These are phyloP conservation scores for Salmacisia buchloeana DNA, from an alignment of 1,284 basidiomycete genomes.

Conservation along the genomic window DNA sequence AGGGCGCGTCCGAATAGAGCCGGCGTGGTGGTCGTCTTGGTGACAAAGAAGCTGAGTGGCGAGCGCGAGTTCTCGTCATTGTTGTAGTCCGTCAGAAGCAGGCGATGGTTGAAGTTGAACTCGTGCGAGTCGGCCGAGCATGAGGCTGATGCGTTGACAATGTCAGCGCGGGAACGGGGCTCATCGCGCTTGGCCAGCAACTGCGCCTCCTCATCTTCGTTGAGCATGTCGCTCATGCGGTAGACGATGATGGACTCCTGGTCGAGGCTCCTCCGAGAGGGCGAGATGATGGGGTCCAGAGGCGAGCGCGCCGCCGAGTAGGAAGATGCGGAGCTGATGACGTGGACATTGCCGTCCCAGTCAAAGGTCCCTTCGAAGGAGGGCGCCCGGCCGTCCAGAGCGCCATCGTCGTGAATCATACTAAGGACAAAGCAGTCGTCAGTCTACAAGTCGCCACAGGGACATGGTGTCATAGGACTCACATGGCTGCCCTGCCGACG, in stretches of 20 bases:
- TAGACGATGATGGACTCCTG: constrained; percentile 26
- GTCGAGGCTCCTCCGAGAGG: constrained; percentile 14
- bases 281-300: not conserved
- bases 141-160: not conserved
- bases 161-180: not conserved
- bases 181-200: not conserved
- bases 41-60: constrained; percentile 35
- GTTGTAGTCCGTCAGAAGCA: constrained; percentile 26
- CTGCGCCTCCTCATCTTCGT: constrained; percentile 6
- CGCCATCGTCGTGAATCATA: constrained; percentile 35
- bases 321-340: constrained; percentile 22
- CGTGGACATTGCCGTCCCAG: constrained; percentile 38
- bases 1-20: not conserved
- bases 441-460: no score
- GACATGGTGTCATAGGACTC: constrained; percentile 6
- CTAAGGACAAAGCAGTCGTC: constrained; percentile 4
- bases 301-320: constrained; percentile 16
- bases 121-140: constrained; percentile 29
- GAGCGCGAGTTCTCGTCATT: constrained; percentile 28
- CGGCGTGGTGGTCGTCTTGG: constrained; percentile 17
- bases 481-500: constrained; percentile 36
- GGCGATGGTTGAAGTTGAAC: constrained; percentile 32
- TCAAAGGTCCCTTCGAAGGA: constrained; percentile 37
- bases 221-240: constrained; percentile 32
- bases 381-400: constrained; percentile 15